These are phyloP conservation scores for Bisporella sp. DNA, from an alignment of 2,329 filamentous ascomycete species.

Conservation along the genomic window DNA sequence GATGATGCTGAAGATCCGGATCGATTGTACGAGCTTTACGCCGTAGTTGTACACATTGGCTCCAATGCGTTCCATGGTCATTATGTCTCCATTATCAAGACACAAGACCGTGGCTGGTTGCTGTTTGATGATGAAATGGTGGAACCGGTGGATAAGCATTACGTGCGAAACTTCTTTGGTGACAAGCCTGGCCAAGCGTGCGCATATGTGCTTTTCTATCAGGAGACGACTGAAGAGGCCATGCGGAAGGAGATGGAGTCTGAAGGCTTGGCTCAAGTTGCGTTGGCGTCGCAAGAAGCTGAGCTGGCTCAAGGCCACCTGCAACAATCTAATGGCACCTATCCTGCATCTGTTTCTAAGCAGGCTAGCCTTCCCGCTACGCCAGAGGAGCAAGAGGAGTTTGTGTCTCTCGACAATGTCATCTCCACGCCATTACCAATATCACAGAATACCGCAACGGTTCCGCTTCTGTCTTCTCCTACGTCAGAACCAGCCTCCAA, in stretches of 20 bases:
- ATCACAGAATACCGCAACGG: conserved; percentile 5
- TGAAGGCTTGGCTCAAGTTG: conserved; percentile 58
- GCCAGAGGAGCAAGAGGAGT: conserved; percentile 44
- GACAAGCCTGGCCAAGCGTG: conserved; percentile 87
- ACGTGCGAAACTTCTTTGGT: conserved; percentile 94
- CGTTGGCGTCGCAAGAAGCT: conserved; percentile 50
- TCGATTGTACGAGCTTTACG: conserved; percentile 91
- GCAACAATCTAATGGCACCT: conserved; percentile 36
- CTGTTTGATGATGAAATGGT: conserved; percentile 98
- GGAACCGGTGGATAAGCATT: conserved; percentile 93
- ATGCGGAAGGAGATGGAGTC: conserved; percentile 73
- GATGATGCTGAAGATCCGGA: conserved; percentile 94
- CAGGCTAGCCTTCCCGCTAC: conserved; percentile 43
- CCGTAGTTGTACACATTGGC: conserved; percentile 94
- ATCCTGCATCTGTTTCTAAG: conserved; percentile 37
- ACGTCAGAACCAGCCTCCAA: conserved; percentile 24
- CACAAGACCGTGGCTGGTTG: conserved; percentile 89
- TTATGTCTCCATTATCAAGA: conserved; percentile 97
- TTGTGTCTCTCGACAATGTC: conserved; percentile 57
- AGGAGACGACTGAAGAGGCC: conserved; percentile 71
- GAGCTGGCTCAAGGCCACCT: conserved; percentile 42
- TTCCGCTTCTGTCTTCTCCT: not conserved
- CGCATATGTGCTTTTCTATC: conserved; percentile 96
- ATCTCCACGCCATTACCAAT: conserved; percentile 49
- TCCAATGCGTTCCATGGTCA: conserved; percentile 96